phyloP scores from a whole-genome alignment of 345 rosid species.

The Rhizophora apiculata region DNA sequence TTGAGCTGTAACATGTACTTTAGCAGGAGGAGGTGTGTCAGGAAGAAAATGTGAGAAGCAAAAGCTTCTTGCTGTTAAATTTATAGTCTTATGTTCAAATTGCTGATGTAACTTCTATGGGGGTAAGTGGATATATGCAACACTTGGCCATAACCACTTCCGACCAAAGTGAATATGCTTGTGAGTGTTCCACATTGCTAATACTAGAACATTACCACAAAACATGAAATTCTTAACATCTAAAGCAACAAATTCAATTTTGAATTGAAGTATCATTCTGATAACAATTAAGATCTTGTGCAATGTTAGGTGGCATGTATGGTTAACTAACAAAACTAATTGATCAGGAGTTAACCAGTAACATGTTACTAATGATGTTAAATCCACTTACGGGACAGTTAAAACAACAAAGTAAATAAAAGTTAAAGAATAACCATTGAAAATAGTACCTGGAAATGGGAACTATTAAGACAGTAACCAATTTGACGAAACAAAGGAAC shows the following conservation, averaged over 20 bases:
- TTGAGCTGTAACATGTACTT: too few species aligned
- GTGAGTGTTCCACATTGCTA: slow-evolving; percentile 20
- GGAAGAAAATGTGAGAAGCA: too few species aligned
- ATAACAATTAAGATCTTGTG: slow-evolving; percentile 1
- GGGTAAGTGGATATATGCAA: background rate
- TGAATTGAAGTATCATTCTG: slow-evolving; percentile 5
- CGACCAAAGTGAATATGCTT: too few species aligned
- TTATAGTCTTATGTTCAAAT: slow-evolving; percentile 7
- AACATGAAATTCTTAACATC: too few species aligned
- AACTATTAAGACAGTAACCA: slow-evolving; percentile 62
- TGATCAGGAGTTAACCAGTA: background rate
- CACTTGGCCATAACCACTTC: too few species aligned
- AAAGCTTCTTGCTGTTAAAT: background rate
- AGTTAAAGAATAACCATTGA: slow-evolving; percentile 1
- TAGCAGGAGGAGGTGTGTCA: too few species aligned
- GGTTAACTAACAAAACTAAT: background rate
- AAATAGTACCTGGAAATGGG: slow-evolving; percentile 67
- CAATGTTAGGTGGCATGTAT: too few species aligned
- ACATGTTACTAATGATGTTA: background rate
- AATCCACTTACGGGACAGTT: background rate
- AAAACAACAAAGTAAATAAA: background rate
- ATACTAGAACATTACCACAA: too few species aligned
- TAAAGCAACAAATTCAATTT: background rate
- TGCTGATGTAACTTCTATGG: slow-evolving; percentile 20
- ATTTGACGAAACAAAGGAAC: slow-evolving; percentile 63